Evolutionary conservation across 2,329 filamentous ascomycete species (phyloP).

Genomic region (Aaosphaeria arxii): DNA sequence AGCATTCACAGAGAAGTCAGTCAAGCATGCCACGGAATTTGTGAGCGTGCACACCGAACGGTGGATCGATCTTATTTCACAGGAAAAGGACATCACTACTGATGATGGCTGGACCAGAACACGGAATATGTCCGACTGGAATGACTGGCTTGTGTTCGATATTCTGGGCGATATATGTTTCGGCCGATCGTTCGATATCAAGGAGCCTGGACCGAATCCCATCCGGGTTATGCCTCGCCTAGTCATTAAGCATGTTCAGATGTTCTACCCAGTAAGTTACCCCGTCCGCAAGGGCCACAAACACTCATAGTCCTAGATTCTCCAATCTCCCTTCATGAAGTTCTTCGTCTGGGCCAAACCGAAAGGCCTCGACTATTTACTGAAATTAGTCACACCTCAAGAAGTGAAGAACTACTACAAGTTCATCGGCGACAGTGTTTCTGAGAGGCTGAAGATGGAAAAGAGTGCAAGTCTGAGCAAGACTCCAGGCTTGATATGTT

Average conservation of each 20-base stretch:
- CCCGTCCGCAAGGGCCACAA: not conserved
- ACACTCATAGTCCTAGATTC: not conserved
- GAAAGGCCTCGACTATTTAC: not conserved
- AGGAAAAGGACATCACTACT: not conserved
- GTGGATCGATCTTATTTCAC: slow-evolving; percentile 5
- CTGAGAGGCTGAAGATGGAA: not conserved
- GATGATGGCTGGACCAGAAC: slow-evolving; percentile 6
- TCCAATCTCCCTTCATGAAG: not conserved
- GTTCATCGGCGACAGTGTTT: slow-evolving; percentile 2
- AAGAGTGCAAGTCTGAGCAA: not conserved
- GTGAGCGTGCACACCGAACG: slow-evolving; percentile 8
- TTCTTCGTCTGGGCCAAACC: slow-evolving; percentile 1
- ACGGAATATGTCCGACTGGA: slow-evolving; percentile 8
- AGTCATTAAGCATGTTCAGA: slow-evolving; percentile 1
- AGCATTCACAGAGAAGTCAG: slow-evolving; percentile 5
- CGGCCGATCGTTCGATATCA: slow-evolving; percentile 3
- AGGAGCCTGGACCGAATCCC: slow-evolving; percentile 3
- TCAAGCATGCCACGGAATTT: not conserved
- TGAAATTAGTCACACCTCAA: not conserved
- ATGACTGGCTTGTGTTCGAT: slow-evolving; percentile 9
- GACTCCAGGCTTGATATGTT: slow-evolving; percentile 35
- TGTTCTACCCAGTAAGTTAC: slow-evolving; percentile 7
- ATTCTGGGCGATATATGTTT: slow-evolving; percentile 6
- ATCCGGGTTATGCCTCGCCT: slow-evolving; percentile 2
- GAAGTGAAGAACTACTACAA: slow-evolving; percentile 1